Evolutionary conservation across 2,329 filamentous ascomycete genomes (phyloP).

Genomic region (Uncinocarpus reesii): DNA sequence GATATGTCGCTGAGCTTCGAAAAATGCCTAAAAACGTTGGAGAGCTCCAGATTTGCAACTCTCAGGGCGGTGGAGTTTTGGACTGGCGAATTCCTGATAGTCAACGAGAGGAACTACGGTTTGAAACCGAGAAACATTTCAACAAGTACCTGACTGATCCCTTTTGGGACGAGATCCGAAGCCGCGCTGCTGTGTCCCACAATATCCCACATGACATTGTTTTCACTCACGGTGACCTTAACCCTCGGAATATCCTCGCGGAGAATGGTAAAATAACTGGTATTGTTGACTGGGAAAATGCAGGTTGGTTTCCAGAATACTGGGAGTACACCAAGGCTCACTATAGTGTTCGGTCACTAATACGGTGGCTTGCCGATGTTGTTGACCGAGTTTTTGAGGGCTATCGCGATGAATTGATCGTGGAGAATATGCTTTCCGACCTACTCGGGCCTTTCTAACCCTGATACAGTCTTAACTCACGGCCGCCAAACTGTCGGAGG

Average conservation of each 20-base stretch:
- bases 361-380: constrained; percentile 16
- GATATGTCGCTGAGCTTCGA: constrained; percentile 14
- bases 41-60: constrained; percentile 15
- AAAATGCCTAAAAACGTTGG: constrained; percentile 2
- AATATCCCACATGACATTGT: constrained; percentile 20
- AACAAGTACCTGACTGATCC: constrained; percentile 15
- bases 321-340: constrained; percentile 24
- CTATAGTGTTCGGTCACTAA: constrained; percentile 13
- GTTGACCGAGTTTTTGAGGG: constrained; percentile 16
- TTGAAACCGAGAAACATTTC: constrained; percentile 15
- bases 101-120: constrained; percentile 15
- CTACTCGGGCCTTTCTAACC: constrained; percentile 15
- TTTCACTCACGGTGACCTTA: constrained; percentile 25
- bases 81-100: constrained; percentile 17
- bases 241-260: constrained; percentile 23
- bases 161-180: constrained; percentile 14
- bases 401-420: constrained; percentile 15
- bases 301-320: constrained; percentile 26
- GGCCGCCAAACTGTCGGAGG: no score
- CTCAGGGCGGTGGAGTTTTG: constrained; percentile 13
- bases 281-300: constrained; percentile 25
- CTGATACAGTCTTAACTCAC: no score
- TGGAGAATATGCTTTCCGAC: constrained; percentile 18
- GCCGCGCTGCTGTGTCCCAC: constrained; percentile 12
- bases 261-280: constrained; percentile 22